Conservation (phyloP, 2,329 filamentous ascomycete species). For the Cryphonectria parasitica region DNA sequence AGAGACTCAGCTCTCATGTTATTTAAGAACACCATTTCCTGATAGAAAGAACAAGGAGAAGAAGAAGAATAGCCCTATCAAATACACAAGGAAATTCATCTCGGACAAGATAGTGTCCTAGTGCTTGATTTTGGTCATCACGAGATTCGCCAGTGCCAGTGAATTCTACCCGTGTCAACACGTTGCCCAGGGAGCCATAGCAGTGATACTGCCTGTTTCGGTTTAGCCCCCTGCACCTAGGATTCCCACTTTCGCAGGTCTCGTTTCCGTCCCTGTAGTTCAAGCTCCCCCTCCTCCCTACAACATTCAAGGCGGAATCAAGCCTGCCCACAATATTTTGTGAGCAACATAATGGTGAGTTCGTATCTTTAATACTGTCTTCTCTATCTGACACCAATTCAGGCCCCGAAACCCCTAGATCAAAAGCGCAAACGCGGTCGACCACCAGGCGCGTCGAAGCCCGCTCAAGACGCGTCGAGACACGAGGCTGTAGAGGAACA, state of each 20-base stretch:
- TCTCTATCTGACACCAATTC: not conserved
- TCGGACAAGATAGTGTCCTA: not conserved
- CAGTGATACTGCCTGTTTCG: conserved; percentile 18
- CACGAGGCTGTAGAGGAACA: conserved; percentile 22
- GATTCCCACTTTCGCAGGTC: not conserved
- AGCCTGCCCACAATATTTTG: not conserved
- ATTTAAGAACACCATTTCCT: not conserved
- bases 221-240: conserved; percentile 24
- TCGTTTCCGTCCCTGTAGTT: not conserved
- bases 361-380: not conserved
- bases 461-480: conserved; percentile 32
- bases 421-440: conserved; percentile 44
- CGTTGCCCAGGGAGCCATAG: conserved; percentile 25
- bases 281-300: not conserved
- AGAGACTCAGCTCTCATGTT: not conserved
- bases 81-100: too few relatives aligned
- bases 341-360: conserved; percentile 32
- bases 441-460: conserved; percentile 33
- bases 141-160: not conserved
- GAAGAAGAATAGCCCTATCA: not conserved
- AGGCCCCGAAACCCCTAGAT: conserved; percentile 36
- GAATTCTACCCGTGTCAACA: conserved; percentile 20
- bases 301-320: not conserved
- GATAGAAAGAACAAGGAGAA: not conserved
- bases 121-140: not conserved